Base-by-base conservation (phyloP, 129 eudicot species). In the Flaveria robusta region DNA sequence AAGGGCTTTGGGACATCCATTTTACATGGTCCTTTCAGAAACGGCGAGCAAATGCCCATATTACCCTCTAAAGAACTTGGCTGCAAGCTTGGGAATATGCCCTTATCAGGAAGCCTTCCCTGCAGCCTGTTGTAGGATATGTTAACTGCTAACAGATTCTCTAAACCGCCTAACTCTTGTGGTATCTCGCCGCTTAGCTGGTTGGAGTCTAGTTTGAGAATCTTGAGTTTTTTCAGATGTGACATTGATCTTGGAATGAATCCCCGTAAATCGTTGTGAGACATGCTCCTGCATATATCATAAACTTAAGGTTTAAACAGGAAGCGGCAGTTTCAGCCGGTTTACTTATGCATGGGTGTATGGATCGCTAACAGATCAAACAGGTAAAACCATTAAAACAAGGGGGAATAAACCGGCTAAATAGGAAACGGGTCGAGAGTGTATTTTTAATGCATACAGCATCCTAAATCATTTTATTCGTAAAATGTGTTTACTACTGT, bases 111-210 rank as follows among this genome's bases (percentile, higher is more conserved):
- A 51, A 92, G 87, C 64, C 96, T 84, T 19, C 98, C 99, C 16
- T 78, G 81, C 65, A 95, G 96, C 74, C 87, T 81, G 84, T 95
- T 95, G 84, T 95, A 83, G 62, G 99, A 91, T 67, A 95, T 79
- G 58, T 95, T 95, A 1, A 88, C 97, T 1, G 88, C 83, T 23
- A 95, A 85, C 59, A 95, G 99, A 66, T 86, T 89, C 56, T 89
- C 88, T 59, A 91, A 66, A 37, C 23, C 88, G 7, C 97, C 94
- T 12, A 95, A 85, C 65, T 87, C 90, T 66, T 80, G 89, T 24
- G 99, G 99, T 82, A 95, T 87, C 81, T 95, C 99, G 29, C 97
- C 99, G 46, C 88, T 89, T 58, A 95, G 77, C 69, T 83, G 77
- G 73, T 95, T 95, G 29, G 71, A 81, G 71, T 95, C 97, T 56